Percentiles rank a stretch among this genome's conserved stretches.
Conservation (phyloP, 2,329 filamentous ascomycete species). For the Claviceps purpurea region DNA sequence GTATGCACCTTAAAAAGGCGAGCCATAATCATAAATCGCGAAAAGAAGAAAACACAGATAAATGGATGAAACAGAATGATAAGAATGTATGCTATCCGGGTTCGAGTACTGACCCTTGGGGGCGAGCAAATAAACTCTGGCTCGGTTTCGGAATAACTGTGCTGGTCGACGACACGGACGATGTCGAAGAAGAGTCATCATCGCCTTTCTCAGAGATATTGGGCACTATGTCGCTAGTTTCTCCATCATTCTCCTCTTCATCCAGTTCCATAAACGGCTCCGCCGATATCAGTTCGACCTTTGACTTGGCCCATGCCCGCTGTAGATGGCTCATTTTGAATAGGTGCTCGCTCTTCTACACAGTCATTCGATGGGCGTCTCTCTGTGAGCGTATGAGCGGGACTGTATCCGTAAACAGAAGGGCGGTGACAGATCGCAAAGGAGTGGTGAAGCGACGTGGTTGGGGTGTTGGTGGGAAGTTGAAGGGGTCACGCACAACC, state of each 20-base stretch:
- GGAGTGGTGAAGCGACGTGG: not conserved
- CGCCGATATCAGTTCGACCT: constrained; percentile 42
- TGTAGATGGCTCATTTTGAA: constrained; percentile 66
- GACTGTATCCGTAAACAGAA: not conserved
- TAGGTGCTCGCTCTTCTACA: not conserved
- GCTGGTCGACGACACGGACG: constrained; percentile 79
- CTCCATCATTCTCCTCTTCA: constrained; percentile 34
- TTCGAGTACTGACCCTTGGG: constrained; percentile 40
- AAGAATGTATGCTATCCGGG: not conserved
- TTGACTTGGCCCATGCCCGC: constrained; percentile 64
- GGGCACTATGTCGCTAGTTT: constrained; percentile 24
- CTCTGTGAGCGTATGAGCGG: not conserved
- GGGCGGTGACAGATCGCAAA: too few relatives aligned
- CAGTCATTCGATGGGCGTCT: not conserved
- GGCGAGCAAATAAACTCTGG: constrained; percentile 59
- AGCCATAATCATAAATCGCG: too few relatives aligned
- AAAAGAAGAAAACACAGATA: not conserved
- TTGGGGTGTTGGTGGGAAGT: not conserved
- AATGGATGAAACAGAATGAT: not conserved
- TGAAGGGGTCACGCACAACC: not conserved
- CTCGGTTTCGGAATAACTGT: constrained; percentile 74
- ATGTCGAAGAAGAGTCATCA: constrained; percentile 62
- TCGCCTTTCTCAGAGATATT: constrained; percentile 32
- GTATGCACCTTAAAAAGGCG: not conserved
- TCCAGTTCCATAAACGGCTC: constrained; percentile 32